A percentile compares a stretch with the other conserved stretches of the same genome.
phyloP scores from a whole-genome alignment of 2,329 filamentous ascomycete species.

The Pochonia chlamydosporia region DNA sequence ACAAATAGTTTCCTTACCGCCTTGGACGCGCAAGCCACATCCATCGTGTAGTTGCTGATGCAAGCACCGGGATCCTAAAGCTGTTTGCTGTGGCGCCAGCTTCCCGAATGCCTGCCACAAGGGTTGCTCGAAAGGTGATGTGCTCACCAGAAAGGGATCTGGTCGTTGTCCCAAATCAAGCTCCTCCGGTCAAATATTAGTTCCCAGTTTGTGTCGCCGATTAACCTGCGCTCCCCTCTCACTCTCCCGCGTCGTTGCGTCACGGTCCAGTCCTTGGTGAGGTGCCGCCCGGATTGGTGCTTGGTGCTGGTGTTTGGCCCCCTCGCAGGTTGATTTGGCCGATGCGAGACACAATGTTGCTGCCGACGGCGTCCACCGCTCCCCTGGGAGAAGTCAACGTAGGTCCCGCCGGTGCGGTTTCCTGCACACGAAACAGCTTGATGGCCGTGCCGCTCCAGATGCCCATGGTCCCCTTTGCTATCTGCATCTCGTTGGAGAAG shows the following conservation, averaged over 20 bases:
- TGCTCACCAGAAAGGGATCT: too few species aligned
- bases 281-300: conserved; percentile 12
- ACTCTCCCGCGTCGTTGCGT: too few species aligned
- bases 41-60: too few species aligned
- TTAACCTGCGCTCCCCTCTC: too few species aligned
- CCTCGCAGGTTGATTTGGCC: conserved; percentile 71
- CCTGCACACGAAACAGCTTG: conserved; percentile 83
- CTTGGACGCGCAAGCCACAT: background rate
- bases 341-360: conserved; percentile 81
- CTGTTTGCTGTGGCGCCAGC: background rate
- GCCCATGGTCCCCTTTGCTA: conserved; percentile 79
- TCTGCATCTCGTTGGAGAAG: conserved; percentile 84
- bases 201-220: too few species aligned
- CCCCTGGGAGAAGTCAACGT: conserved; percentile 79
- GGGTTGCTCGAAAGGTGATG: too few species aligned
- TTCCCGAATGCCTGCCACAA: too few species aligned
- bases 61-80: background rate
- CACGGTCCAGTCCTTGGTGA: conserved; percentile 8
- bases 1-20: background rate
- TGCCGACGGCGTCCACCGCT: conserved; percentile 88
- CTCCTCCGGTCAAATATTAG: too few species aligned
- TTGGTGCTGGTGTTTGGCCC: conserved; percentile 17
- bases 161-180: too few species aligned
- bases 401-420: conserved; percentile 73
- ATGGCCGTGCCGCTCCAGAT: conserved; percentile 92